Percentiles rank a stretch among this genome's conserved stretches.
These are phyloP conservation scores for Corylus heterophylla DNA, from an alignment of 306 rosid species.

Conservation along the genomic window DNA sequence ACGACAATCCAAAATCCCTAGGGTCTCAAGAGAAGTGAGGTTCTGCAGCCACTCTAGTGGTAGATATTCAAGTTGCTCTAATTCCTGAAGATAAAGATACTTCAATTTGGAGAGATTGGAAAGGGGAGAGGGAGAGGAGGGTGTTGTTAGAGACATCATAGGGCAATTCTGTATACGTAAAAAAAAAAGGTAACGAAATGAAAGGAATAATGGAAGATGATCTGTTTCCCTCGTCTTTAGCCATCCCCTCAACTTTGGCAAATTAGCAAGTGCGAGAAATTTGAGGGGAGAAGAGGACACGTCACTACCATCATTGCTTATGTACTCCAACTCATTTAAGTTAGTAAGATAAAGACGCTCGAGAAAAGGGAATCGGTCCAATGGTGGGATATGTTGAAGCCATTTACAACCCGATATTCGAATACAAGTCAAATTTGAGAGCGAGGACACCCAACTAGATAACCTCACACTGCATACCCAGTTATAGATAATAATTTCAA, in stretches of 20 bases:
- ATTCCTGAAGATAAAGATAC: too few species aligned
- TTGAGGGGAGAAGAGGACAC: slow-evolving; percentile 24
- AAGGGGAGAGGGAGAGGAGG: too few species aligned
- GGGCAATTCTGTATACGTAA: too few species aligned
- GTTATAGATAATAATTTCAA: neutral
- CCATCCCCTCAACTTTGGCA: slow-evolving; percentile 35
- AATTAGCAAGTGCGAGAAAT: fast-evolving
- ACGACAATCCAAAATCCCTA: too few species aligned
- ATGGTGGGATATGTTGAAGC: slow-evolving; percentile 3
- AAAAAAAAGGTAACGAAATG: too few species aligned
- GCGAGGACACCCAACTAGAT: slow-evolving; percentile 17
- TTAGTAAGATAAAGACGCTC: fast-evolving
- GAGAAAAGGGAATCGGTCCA: slow-evolving; percentile 24
- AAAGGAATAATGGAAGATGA: too few species aligned
- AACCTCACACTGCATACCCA: neutral
- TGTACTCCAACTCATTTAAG: neutral
- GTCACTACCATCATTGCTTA: neutral
- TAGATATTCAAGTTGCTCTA: neutral
- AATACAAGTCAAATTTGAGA: slow-evolving; percentile 9
- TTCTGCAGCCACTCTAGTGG: neutral
- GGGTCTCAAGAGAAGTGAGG: too few species aligned
- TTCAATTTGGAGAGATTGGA: too few species aligned
- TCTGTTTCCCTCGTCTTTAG: neutral
- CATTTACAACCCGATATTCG: neutral
- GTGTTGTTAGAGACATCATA: neutral